Conservation (phyloP, 2,329 filamentous ascomycete genomes). For the Aureobasidium subglaciale region DNA sequence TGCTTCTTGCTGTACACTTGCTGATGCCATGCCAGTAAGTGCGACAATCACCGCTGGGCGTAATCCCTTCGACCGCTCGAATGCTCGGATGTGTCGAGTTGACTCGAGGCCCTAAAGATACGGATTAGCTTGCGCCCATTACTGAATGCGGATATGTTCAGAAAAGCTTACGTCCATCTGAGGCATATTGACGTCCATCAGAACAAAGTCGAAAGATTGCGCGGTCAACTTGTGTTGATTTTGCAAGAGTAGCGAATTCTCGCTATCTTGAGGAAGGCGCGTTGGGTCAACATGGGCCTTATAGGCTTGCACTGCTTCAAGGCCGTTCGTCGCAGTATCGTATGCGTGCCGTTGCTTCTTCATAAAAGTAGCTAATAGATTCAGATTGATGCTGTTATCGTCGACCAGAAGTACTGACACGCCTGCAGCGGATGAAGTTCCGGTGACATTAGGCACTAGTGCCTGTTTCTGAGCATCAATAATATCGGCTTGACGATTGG, state of each 20-base stretch:
- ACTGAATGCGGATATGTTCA: no score
- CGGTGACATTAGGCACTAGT: background rate
- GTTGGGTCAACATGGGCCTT: conserved; percentile 20
- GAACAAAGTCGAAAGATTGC: conserved; percentile 32
- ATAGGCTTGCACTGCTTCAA: conserved; percentile 40
- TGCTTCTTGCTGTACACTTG: conserved; percentile 25
- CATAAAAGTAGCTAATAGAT: conserved; percentile 21
- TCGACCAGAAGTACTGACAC: conserved; percentile 26
- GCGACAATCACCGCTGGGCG: conserved; percentile 24
- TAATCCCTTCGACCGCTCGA: conserved; percentile 9
- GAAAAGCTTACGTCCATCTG: conserved; percentile 7
- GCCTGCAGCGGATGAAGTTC: background rate
- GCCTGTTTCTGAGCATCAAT: background rate
- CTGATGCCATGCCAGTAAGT: conserved; percentile 26
- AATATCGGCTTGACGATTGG: background rate
- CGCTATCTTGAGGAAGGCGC: conserved; percentile 18
- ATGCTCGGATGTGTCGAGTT: conserved; percentile 9
- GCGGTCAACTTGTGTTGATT: background rate
- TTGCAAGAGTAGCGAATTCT: background rate
- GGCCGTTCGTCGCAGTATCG: conserved; percentile 36
- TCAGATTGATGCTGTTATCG: conserved; percentile 29
- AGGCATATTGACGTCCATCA: conserved; percentile 34
- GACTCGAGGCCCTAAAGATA: background rate
- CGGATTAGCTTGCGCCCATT: background rate
- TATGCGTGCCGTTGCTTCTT: conserved; percentile 19